Evolutionary conservation across 2,329 filamentous ascomycete species (phyloP), one percentile per base, ranked within the genome.

Genomic region (Exophiala viscosa): DNA sequence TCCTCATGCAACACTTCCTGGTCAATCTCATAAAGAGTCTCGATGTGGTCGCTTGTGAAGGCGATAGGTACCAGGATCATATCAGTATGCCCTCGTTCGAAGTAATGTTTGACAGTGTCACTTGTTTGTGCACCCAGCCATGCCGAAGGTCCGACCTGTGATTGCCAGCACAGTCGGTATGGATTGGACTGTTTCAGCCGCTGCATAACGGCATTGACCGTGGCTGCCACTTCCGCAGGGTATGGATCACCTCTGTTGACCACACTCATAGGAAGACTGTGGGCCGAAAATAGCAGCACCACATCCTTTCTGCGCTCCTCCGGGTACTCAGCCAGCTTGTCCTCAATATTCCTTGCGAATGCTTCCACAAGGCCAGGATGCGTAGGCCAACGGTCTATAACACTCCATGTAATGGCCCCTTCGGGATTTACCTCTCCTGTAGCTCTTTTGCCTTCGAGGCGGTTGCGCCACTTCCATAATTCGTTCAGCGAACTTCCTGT

Each of bases 31-130:
- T 86, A 97, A 1, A 99, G 77, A 0, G 93, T 99, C 74, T 99
- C 93, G 62, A 99, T 99, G 68, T 99, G 93, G 65, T 99, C 93
- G n/a, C 89, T 95, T 0, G 93, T 99, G 69, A 99, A 99, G 5
- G 93, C 93, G 60, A 99, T 95, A 0, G 93, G 93, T 50, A 99
- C 90, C 5, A 99, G 78, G 1, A 96, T 78, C 49, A 99, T 78
- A 66, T 99, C 90, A 50, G 86, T 95, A 66, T 96, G 88, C 1
- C 92, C 93, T 71, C 93, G 90, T 66, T 87, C 83, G 60, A 97
- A 84, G 67, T 96, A 95, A 55, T 90, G 81, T 66, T 91, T 84
- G 9, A 99, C 93, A 0, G 91, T 92, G 60, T 86, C 84, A 55
- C 86, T 85, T 0, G 93, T 99, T 70, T 99, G 93, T 9, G 93